Conservation (phyloP, 805 yeast species). For the Ogataea trehalophila region DNA sequence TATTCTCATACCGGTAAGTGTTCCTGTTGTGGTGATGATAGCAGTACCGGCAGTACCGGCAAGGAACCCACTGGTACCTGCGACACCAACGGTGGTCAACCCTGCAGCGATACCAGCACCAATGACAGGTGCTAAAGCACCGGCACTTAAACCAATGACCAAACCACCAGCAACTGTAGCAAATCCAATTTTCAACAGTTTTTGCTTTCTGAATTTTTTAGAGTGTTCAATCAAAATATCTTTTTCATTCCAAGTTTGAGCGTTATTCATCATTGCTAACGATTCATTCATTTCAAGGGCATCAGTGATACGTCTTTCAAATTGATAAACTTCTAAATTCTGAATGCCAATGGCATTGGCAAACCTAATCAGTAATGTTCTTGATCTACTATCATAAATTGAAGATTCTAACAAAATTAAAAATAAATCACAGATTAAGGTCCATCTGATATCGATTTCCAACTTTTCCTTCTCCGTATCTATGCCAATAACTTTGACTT, state of each 20-base stretch:
- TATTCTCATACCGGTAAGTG: slow-evolving; percentile 84
- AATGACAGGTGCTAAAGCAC: slow-evolving; percentile 92
- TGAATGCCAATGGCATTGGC: slow-evolving; percentile 56
- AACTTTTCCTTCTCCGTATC: slow-evolving; percentile 33
- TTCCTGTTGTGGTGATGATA: slow-evolving; percentile 86
- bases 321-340: slow-evolving; percentile 72
- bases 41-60: slow-evolving; percentile 98
- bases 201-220: slow-evolving; percentile 57
- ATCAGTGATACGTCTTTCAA: slow-evolving; percentile 87
- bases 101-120: slow-evolving; percentile 99
- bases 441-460: slow-evolving; percentile 85
- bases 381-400: slow-evolving; percentile 82
- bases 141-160: slow-evolving; percentile 92
- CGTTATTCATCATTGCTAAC: slow-evolving; percentile 26
- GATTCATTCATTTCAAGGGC: slow-evolving; percentile 75
- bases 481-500: slow-evolving; percentile 15
- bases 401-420: slow-evolving; percentile 77
- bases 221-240: slow-evolving; percentile 67
- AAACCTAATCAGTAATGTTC: slow-evolving; percentile 69
- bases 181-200: slow-evolving; percentile 82
- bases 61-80: slow-evolving; percentile 87
- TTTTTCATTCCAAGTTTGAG: slow-evolving; percentile 66
- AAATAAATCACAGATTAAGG: slow-evolving; percentile 86
- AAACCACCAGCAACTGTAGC: slow-evolving; percentile 96
- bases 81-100: slow-evolving; percentile 85